Percentiles rank a stretch among this genome's conserved stretches.
Evolutionary conservation across 2,329 filamentous ascomycete species (phyloP).

Genomic region (Periconia digitata): DNA sequence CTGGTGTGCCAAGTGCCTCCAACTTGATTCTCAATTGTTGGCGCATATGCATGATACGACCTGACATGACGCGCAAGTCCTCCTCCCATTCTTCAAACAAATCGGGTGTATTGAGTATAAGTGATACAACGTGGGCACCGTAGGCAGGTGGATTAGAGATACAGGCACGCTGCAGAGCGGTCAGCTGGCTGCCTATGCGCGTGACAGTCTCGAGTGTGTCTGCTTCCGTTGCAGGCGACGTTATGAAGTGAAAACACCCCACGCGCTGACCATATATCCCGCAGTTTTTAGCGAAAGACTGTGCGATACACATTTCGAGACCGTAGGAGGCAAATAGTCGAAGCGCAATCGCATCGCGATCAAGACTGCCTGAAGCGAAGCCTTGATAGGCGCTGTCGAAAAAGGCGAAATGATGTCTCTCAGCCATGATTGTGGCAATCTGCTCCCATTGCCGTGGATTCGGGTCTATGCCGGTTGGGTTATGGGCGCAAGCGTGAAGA

Average conservation of each 20-base stretch:
- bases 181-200: conserved; percentile 81
- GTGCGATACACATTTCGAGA: conserved; percentile 63
- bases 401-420: conserved; percentile 90
- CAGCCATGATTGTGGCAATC: conserved; percentile 74
- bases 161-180: conserved; percentile 92
- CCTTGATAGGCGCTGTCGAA: conserved; percentile 98
- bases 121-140: conserved; percentile 83
- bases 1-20: conserved; percentile 81
- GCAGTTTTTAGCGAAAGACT: conserved; percentile 58
- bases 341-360: conserved; percentile 85
- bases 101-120: conserved; percentile 76
- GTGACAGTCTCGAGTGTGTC: conserved; percentile 61
- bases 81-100: conserved; percentile 92
- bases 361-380: conserved; percentile 88
- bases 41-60: conserved; percentile 92
- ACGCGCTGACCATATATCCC: conserved; percentile 95
- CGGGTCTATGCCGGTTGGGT: conserved; percentile 95
- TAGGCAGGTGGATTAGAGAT: conserved; percentile 97
- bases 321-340: conserved; percentile 93
- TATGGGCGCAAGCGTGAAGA: conserved; percentile 94
- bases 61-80: conserved; percentile 90
- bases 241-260: conserved; percentile 93
- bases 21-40: conserved; percentile 74
- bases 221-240: conserved; percentile 60
- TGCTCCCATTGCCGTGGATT: conserved; percentile 93